Evolutionary conservation across 179 eudicot genomes (phyloP), one percentile per base, ranked within the genome.

Genomic region (Dionaea muscipula): DNA sequence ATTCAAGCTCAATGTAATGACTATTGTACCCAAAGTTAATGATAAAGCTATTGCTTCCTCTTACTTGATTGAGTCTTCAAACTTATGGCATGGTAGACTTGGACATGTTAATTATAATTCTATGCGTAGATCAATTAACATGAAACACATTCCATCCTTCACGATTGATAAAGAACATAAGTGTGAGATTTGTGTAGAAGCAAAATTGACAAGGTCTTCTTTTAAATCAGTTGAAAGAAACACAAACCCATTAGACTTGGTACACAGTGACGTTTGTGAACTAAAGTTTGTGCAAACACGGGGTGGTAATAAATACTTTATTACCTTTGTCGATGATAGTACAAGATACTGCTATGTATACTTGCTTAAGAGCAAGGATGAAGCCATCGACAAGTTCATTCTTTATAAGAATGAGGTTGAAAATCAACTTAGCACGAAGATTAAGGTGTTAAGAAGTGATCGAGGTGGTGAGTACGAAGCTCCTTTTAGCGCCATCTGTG

Each of bases 401-500:
- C 47, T 1, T n/a, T 56, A 56, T 13, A 56, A 56, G 22, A 12
- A 14, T 18, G 61, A 41, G 33, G 41, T 57, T 57, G 53, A 57
- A 19, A 57, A 57, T 57, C 19, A 57, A 57, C 53, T 57, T 2
- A 8, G 33, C 33, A 21, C 15, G 26, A 37, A n/a, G 23, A 55
- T 55, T 9, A 38, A 38, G 16, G 10, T 38, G 43, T 5, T 38
- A 3, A 5, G 10, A 2, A 38, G 43, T 38, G 43, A 38, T 38
- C 2, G 43, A 38, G 35, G 35, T 3, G 35, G 35, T 3, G 35
- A 28, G 8, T 28, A 28, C 8, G 35, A 8, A 28, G 35, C 35
- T 3, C 35, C 35, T 3, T 28, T 28, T 28, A 8, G 8, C 35
- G 35, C 3, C 5, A 3, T 28, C 10, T 38, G n/a, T 38, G 3